Conservation (phyloP, 768 basidiomycete genomes). For the Russula foetens region DNA sequence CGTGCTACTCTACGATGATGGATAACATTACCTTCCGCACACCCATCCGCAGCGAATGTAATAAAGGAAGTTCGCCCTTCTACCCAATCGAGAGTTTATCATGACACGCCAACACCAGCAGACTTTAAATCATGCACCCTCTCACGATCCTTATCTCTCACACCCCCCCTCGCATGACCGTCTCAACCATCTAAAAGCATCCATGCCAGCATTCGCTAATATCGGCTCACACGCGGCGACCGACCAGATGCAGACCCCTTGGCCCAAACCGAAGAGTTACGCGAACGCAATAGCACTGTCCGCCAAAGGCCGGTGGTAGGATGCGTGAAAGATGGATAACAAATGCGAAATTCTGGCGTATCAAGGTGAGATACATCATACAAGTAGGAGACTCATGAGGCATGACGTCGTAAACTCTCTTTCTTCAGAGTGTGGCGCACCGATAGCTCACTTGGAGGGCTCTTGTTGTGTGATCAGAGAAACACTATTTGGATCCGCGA, state of each 20-base stretch:
- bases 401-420: too few species aligned
- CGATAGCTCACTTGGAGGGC: too few species aligned
- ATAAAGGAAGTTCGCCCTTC: too few species aligned
- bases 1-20: too few species aligned
- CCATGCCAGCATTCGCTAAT: background rate
- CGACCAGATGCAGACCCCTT: background rate
- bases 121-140: background rate
- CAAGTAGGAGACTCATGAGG: background rate
- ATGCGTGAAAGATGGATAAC: background rate
- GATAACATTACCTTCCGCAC: too few species aligned
- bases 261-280: background rate
- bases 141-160: background rate
- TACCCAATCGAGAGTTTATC: too few species aligned
- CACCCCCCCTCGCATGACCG: background rate
- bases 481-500: too few species aligned
- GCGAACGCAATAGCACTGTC: background rate
- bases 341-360: background rate
- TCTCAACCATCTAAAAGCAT: background rate
- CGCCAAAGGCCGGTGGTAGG: background rate
- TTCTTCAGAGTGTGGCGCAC: too few species aligned
- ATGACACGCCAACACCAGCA: background rate
- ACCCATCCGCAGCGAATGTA: too few species aligned
- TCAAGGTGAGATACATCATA: background rate
- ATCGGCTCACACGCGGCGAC: conserved; percentile 1
- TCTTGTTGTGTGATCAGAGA: too few species aligned